Evolutionary conservation across 2,329 filamentous ascomycete species (phyloP).

Genomic region (Lasiodiplodia gonubiensis): DNA sequence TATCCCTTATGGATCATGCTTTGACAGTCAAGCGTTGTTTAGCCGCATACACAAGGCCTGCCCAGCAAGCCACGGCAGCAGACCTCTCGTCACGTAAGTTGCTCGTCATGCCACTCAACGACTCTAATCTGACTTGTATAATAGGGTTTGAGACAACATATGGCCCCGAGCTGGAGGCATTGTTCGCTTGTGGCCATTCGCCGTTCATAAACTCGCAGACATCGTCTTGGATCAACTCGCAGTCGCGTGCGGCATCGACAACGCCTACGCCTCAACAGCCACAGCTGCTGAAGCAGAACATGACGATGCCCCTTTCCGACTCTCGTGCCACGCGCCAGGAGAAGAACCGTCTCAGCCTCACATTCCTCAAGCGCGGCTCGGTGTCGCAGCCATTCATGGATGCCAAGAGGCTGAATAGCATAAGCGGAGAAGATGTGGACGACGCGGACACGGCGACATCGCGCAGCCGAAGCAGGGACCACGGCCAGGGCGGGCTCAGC

Average conservation of each 20-base stretch:
- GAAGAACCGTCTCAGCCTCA: constrained; percentile 47
- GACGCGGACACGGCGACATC: constrained; percentile 23
- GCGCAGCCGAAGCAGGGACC: constrained; percentile 43
- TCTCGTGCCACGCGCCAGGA: constrained; percentile 39
- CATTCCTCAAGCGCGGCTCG: constrained; percentile 46
- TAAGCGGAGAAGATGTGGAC: constrained; percentile 1
- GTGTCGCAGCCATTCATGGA: constrained; percentile 9
- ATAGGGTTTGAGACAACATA: constrained; percentile 55
- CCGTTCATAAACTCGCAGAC: constrained; percentile 41
- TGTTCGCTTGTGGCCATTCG: constrained; percentile 45
- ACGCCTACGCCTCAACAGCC: constrained; percentile 18
- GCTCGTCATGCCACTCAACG: neutral
- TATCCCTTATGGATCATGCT: constrained; percentile 87
- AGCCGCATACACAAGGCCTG: constrained; percentile 68
- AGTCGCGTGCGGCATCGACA: constrained; percentile 25
- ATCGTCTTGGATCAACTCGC: constrained; percentile 41
- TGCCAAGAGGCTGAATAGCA: neutral
- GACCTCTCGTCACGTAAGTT: constrained; percentile 70
- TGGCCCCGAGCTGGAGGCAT: constrained; percentile 48
- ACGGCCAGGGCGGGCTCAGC: constrained; percentile 4
- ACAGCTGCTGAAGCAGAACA: constrained; percentile 15
- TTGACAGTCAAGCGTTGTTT: constrained; percentile 85
- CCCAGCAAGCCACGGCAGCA: constrained; percentile 62
- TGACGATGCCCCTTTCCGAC: constrained; percentile 4
- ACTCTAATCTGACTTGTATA: constrained; percentile 28